Conservation (phyloP, 768 basidiomycete genomes). For the Termitomyces sp. region DNA sequence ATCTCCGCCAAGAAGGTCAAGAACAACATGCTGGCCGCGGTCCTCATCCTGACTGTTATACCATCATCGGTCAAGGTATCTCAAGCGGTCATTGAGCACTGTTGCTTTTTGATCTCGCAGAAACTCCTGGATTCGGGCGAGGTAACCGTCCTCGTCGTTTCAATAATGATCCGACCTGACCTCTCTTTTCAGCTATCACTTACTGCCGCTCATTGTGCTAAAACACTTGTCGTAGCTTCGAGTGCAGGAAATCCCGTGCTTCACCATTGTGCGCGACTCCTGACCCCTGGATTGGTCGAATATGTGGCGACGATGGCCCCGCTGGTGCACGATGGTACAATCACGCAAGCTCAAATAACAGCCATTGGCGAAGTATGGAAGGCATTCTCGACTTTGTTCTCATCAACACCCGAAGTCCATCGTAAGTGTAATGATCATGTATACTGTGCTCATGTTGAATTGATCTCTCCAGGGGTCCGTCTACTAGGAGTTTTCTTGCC, state of each 20-base stretch:
- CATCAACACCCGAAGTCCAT: constrained; percentile 48
- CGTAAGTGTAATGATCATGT: constrained; percentile 39
- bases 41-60: constrained; percentile 78
- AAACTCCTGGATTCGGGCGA: constrained; percentile 68
- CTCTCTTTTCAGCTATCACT: constrained; percentile 51
- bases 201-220: constrained; percentile 88
- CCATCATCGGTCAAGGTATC: constrained; percentile 65
- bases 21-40: constrained; percentile 82
- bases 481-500: constrained; percentile 72
- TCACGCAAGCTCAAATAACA: constrained; percentile 51
- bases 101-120: constrained; percentile 79
- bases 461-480: constrained; percentile 47
- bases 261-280: constrained; percentile 61
- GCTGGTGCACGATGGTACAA: constrained; percentile 47
- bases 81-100: constrained; percentile 72
- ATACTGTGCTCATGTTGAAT: not conserved
- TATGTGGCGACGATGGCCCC: constrained; percentile 69
- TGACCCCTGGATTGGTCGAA: constrained; percentile 80
- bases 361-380: constrained; percentile 80
- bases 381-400: constrained; percentile 63
- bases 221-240: constrained; percentile 75
- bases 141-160: constrained; percentile 29
- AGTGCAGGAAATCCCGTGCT: constrained; percentile 60
- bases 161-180: not conserved
- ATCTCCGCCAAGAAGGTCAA: constrained; percentile 82